phyloP scores from a whole-genome alignment of 352 stramenopile species.

The Pythium aquatile region DNA sequence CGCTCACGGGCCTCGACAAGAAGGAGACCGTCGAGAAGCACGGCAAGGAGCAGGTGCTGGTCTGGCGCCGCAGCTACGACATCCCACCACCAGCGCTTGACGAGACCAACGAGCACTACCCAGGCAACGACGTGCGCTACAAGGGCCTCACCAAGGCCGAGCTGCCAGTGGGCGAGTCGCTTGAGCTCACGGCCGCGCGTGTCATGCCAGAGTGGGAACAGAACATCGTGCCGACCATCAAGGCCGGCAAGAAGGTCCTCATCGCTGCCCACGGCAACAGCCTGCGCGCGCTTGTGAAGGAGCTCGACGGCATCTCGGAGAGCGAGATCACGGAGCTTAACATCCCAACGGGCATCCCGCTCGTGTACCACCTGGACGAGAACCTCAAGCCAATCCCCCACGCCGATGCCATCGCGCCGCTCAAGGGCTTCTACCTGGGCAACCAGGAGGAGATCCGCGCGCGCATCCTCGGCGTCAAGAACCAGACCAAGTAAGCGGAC shows the following conservation, averaged over 20 bases:
- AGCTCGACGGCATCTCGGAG: conserved; percentile 97
- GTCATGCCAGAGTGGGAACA: conserved; percentile 96
- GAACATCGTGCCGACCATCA: conserved; percentile 93
- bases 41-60: conserved; percentile 97
- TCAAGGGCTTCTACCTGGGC: conserved; percentile 85
- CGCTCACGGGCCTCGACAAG: conserved; percentile 98
- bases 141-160: conserved; percentile 85
- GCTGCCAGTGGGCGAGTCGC: conserved; percentile 93
- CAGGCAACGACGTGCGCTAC: conserved; percentile 92
- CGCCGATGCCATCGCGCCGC: conserved; percentile 86
- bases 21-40: conserved; percentile 99
- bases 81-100: conserved; percentile 93
- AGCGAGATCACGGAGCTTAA: conserved; percentile 97
- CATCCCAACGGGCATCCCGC: conserved; percentile 94
- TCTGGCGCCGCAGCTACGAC: conserved; percentile 97
- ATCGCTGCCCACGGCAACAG: conserved; percentile 98
- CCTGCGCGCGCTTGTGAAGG: conserved; percentile 97
- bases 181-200: conserved; percentile 92
- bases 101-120: conserved; percentile 87
- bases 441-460: conserved; percentile 97
- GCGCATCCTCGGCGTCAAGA: conserved; percentile 95
- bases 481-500: conserved; percentile 89
- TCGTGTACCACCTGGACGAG: conserved; percentile 98
- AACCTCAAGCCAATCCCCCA: conserved; percentile 95
- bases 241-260: conserved; percentile 94